These are phyloP conservation scores for Ceratobasidium sp. DNA, from an alignment of 1,284 basidiomycete genomes.

Conservation along the genomic window DNA sequence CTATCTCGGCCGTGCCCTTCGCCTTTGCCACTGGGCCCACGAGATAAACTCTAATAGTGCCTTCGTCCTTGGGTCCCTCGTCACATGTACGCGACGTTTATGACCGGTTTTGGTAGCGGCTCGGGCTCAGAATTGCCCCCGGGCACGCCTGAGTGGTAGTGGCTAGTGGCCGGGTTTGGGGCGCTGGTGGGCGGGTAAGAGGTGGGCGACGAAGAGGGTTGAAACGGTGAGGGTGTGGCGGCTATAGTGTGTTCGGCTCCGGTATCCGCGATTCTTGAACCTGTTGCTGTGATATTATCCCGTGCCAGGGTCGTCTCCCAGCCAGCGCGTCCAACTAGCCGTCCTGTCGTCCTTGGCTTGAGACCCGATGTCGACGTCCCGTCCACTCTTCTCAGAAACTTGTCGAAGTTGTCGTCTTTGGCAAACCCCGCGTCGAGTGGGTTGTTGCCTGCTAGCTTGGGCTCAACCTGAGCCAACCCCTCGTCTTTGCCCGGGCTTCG, in stretches of 20 bases:
- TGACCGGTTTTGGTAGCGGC: slow-evolving; percentile 22
- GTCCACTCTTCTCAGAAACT: no score
- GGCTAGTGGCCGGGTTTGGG: background rate
- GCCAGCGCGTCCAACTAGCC: no score
- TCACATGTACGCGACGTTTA: slow-evolving; percentile 29
- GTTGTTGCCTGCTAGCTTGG: background rate
- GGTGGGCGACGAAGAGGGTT: background rate
- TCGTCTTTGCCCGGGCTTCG: background rate
- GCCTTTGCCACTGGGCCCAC: background rate
- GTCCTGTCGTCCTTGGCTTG: no score
- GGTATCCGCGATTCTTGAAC: no score
- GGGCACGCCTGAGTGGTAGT: background rate
- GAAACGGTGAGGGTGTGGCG: no score
- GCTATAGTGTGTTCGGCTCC: no score
- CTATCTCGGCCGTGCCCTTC: background rate
- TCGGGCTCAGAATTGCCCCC: background rate
- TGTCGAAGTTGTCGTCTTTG: no score
- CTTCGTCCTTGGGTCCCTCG: background rate
- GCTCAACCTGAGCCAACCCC: background rate
- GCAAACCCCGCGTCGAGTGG: background rate
- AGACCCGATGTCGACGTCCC: no score
- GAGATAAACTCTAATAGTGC: background rate
- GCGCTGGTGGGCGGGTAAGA: no score
- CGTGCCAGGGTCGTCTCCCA: no score
- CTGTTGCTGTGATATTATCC: no score